Conservation (phyloP, 2,329 filamentous ascomycete species). For the Rhexocercosporidium sp. region DNA sequence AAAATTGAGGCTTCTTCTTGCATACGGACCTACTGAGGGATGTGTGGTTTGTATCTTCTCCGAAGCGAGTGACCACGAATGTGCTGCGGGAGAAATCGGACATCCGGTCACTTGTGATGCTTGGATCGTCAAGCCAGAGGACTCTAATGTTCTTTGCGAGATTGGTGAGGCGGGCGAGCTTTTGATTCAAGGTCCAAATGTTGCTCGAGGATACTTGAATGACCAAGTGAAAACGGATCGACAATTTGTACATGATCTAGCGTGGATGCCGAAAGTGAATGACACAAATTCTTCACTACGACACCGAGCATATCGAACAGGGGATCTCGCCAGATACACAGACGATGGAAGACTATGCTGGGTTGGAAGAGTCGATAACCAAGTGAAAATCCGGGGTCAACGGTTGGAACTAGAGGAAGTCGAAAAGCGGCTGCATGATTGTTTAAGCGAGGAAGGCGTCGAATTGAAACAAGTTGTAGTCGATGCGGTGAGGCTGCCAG, state of each 20-base stretch:
- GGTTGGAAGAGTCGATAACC: conserved; percentile 67
- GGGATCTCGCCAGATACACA: conserved; percentile 61
- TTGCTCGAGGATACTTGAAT: conserved; percentile 66
- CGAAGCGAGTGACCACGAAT: neutral
- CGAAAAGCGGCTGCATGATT: conserved; percentile 13
- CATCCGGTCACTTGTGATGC: neutral
- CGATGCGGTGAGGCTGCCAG: neutral
- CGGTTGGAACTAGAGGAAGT: conserved; percentile 55
- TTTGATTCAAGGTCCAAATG: conserved; percentile 53
- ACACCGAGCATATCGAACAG: conserved; percentile 61
- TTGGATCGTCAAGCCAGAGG: conserved; percentile 45
- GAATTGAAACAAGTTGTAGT: neutral
- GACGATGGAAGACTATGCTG: conserved; percentile 56
- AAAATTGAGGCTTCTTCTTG: neutral
- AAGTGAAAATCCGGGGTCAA: conserved; percentile 68
- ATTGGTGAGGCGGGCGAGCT: conserved; percentile 37
- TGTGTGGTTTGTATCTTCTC: conserved; percentile 3
- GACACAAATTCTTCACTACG: neutral
- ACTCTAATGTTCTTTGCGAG: conserved; percentile 27
- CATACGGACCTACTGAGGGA: conserved; percentile 9
- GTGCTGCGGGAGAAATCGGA: conserved; percentile 12
- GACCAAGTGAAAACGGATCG: conserved; percentile 61
- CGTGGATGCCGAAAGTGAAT: conserved; percentile 49
- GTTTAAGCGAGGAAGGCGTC: neutral
- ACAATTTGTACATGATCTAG: conserved; percentile 59